Evolutionary conservation across 106 monocot genomes (phyloP).

Genomic region (Acanthochlamys bracteata): DNA sequence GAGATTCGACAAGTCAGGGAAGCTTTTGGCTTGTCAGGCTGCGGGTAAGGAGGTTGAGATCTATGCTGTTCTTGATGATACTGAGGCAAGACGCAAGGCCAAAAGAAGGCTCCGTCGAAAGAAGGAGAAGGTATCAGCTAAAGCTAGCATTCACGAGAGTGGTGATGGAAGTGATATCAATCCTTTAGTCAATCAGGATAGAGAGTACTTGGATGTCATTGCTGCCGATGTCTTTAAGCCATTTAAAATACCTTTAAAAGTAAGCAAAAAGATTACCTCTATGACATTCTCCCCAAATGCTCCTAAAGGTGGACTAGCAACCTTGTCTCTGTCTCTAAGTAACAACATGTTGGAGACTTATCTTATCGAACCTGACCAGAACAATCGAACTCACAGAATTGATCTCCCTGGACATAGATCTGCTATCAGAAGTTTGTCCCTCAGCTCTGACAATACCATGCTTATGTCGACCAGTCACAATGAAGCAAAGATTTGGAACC

Average conservation of each 20-base stretch:
- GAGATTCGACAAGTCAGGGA: slow-evolving; percentile 59
- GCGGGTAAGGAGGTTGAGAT: slow-evolving; percentile 85
- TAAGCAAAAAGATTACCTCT: slow-evolving; percentile 77
- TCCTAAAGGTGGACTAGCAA: slow-evolving; percentile 46
- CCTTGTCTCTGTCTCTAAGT: slow-evolving; percentile 70
- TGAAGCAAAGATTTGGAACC: slow-evolving; percentile 95
- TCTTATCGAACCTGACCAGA: slow-evolving; percentile 34
- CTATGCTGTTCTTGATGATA: slow-evolving; percentile 58
- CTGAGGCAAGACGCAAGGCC: slow-evolving; percentile 60
- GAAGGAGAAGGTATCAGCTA: slow-evolving; percentile 66
- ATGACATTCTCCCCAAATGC: slow-evolving; percentile 66
- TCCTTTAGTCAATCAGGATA: slow-evolving; percentile 11
- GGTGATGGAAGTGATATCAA: slow-evolving; percentile 24
- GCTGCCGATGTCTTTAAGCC: slow-evolving; percentile 83
- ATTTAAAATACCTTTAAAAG: slow-evolving; percentile 42
- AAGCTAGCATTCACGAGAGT: slow-evolving; percentile 21
- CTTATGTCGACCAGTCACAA: slow-evolving; percentile 94
- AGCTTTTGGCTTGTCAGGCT: slow-evolving; percentile 76
- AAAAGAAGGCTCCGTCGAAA: slow-evolving; percentile 70
- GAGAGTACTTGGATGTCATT: slow-evolving; percentile 19
- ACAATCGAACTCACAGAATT: slow-evolving; percentile 46
- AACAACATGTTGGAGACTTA: slow-evolving; percentile 89
- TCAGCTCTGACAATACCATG: slow-evolving; percentile 70
- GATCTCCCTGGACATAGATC: slow-evolving; percentile 95
- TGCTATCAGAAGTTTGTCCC: slow-evolving; percentile 73